Evolutionary conservation across 1,284 basidiomycete species (phyloP), one percentile per base, ranked within the genome.

Genomic region (Inonotus obliquus): DNA sequence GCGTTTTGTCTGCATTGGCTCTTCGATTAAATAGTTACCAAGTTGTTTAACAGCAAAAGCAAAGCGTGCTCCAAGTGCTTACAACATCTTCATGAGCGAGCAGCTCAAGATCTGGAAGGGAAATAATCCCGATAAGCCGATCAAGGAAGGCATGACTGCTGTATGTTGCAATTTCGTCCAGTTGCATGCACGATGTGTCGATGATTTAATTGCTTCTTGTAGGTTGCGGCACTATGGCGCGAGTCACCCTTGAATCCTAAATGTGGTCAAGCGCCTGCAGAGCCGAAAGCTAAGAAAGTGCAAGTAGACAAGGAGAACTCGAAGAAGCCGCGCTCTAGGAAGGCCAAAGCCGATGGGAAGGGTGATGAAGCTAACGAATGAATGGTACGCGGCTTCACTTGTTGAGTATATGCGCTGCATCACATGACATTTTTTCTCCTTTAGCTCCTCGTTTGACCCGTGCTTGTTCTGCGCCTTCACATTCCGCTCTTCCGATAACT

Each of bases 211-310:
- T 52, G 49, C 38, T 48, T 47, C 10, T 60, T 47, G 48, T 64
- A 85, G 84, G 82, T 85, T 63, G 82, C 77, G 4, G 73, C 68
- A 0, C 59, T 81, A 62, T 85, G 84, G 83, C 76, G 72, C 53
- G 77, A 83, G 60, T 76, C 82, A 0, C 80, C 81, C 1, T 82
- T 84, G 66, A 85, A 85, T 67, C 83, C 83, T 1, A 84, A 82
- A 63, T 77, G 81, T 39, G 83, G 82, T 13, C 75, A 82, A 62
- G 76, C 75, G 19, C 69, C 75, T 45, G 79, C 76, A 59, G 39
- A 74, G 41, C 73, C 71, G 38, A 65, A 61, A 49, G 47, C 66
- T n/a, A 60, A 52, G 32, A 61, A 60, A 27, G 76, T 79, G 60
- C 73, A 71, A 54, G 67, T 41, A 62, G 65, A 69, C 69, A 69